These are phyloP conservation scores for Cyclanthera cordifolia DNA, from an alignment of 306 rosid genomes.

Conservation along the genomic window DNA sequence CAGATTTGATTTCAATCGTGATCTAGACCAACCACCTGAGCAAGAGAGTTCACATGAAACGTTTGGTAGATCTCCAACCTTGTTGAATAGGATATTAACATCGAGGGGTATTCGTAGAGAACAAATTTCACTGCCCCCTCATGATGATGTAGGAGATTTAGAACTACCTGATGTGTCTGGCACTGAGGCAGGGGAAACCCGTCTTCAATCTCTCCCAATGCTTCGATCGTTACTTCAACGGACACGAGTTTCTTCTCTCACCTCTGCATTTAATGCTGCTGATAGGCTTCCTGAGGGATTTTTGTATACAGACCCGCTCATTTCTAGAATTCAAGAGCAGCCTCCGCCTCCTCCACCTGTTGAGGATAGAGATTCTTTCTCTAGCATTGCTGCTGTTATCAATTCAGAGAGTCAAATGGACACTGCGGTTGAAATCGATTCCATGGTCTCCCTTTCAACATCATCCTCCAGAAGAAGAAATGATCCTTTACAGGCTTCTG, in stretches of 20 bases:
- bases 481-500: slow-evolving; percentile 62
- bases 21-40: slow-evolving; percentile 39
- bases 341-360: slow-evolving; percentile 35
- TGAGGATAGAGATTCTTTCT: slow-evolving; percentile 82
- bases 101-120: slow-evolving; percentile 71
- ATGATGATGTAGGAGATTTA: slow-evolving; percentile 52
- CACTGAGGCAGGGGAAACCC: slow-evolving; percentile 43
- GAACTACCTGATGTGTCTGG: slow-evolving; percentile 27
- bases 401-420: slow-evolving; percentile 83
- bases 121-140: slow-evolving; percentile 28
- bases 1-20: slow-evolving; percentile 57
- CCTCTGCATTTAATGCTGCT: slow-evolving; percentile 56
- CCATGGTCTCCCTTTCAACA: slow-evolving; percentile 79
- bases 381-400: slow-evolving; percentile 82
- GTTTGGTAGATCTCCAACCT: slow-evolving; percentile 42
- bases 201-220: slow-evolving; percentile 36
- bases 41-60: slow-evolving; percentile 39
- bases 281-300: slow-evolving; percentile 60
- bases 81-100: slow-evolving; percentile 62
- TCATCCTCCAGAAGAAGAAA: slow-evolving; percentile 84
- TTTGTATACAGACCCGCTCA: slow-evolving; percentile 32
- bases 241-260: slow-evolving; percentile 35
- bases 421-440: slow-evolving; percentile 81
- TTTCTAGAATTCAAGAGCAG: slow-evolving; percentile 54
- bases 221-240: slow-evolving; percentile 59